Evolutionary conservation across 441 rosid genomes (phyloP).

Genomic region (Syzygium malaccense): DNA sequence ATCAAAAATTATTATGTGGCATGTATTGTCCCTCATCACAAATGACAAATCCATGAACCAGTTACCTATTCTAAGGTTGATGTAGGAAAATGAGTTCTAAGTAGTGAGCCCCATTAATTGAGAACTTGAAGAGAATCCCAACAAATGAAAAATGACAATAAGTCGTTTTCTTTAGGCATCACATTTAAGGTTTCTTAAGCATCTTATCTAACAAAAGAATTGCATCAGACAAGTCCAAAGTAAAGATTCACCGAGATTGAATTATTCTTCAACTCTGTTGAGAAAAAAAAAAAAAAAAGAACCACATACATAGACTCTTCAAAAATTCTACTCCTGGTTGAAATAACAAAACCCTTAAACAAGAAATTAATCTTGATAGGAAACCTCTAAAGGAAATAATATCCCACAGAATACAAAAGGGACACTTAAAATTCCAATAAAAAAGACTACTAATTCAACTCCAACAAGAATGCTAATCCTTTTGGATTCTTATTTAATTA

Average conservation of each 20-base stretch:
- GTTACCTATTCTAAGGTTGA: not conserved
- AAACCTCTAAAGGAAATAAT: not conserved
- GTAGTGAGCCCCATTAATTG: not conserved
- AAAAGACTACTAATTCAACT: not conserved
- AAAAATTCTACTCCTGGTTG: not conserved
- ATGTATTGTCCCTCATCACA: not conserved
- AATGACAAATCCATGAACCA: not conserved
- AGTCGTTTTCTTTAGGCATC: not conserved
- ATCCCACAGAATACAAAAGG: not conserved
- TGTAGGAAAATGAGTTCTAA: not conserved
- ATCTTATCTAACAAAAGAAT: not conserved
- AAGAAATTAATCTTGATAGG: not conserved
- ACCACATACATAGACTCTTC: not conserved
- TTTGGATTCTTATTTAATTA: too few relatives aligned
- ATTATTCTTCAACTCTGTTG: not conserved
- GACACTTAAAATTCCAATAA: not conserved
- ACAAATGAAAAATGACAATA: not conserved
- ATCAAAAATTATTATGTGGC: not conserved
- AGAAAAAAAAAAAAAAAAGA: not conserved
- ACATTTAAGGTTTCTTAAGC: not conserved
- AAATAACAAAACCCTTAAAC: not conserved
- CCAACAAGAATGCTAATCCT: too few relatives aligned
- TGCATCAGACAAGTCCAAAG: not conserved
- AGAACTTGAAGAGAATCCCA: not conserved
- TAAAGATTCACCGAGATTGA: not conserved